phyloP scores from a whole-genome alignment of 768 basidiomycete genomes.

The Leccinum variicolor region DNA sequence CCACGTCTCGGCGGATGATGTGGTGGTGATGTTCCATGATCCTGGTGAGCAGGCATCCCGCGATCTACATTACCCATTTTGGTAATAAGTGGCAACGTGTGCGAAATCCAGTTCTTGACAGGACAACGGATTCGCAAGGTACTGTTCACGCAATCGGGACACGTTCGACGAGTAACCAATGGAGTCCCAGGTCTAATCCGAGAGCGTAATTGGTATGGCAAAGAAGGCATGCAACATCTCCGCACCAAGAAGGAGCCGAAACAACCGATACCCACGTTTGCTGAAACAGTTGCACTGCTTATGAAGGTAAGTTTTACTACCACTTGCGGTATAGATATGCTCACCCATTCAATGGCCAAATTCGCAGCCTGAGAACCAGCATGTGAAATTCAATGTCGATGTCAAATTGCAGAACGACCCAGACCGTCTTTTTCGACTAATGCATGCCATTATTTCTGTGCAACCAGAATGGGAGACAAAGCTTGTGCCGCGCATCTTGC shows the following conservation, averaged over 20 bases:
- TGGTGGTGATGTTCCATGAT: constrained; percentile 96
- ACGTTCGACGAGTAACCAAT: constrained; percentile 28
- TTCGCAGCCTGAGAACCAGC: constrained; percentile 64
- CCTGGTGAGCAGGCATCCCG: constrained; percentile 48
- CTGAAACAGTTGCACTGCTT: constrained; percentile 73
- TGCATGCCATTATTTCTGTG: constrained; percentile 62
- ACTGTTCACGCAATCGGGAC: constrained; percentile 3
- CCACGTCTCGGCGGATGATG: constrained; percentile 84
- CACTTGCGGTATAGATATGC: constrained; percentile 8
- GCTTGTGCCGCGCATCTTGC: constrained; percentile 76
- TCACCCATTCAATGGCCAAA: background rate
- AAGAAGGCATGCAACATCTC: constrained; percentile 70
- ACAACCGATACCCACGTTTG: constrained; percentile 89
- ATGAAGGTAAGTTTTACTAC: constrained; percentile 55
- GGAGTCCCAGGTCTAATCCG: constrained; percentile 55
- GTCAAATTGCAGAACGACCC: constrained; percentile 94
- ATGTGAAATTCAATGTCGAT: constrained; percentile 83
- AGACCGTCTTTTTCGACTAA: constrained; percentile 74
- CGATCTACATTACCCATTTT: constrained; percentile 22
- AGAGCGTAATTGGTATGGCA: constrained; percentile 69
- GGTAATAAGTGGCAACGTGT: constrained; percentile 24
- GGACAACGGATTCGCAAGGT: constrained; percentile 83
- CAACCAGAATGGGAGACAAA: constrained; percentile 69
- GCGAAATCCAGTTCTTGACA: constrained; percentile 49
- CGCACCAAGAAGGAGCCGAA: constrained; percentile 76